Percentiles rank a stretch among this genome's conserved stretches.
Evolutionary conservation across 2,329 filamentous ascomycete species (phyloP).

Genomic region (Colletotrichum cordylinicola): DNA sequence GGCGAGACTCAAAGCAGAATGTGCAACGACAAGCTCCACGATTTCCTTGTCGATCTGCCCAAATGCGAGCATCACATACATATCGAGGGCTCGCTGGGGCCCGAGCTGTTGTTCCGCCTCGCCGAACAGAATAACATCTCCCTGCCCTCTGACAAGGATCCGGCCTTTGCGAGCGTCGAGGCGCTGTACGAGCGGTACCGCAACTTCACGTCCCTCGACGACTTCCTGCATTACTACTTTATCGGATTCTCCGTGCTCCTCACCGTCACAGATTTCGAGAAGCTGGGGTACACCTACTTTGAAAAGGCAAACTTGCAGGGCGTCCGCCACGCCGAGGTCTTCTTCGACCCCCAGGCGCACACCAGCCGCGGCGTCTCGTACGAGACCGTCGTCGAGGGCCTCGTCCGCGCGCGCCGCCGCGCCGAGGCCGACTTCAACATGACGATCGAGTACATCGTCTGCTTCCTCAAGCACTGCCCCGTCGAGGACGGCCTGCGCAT

Average conservation of each 20-base stretch:
- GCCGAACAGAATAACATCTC: slow-evolving; percentile 69
- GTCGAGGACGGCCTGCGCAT: slow-evolving; percentile 57
- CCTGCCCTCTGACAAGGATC: slow-evolving; percentile 60
- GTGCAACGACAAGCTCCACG: slow-evolving; percentile 60
- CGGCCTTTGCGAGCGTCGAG: slow-evolving; percentile 66
- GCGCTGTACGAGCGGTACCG: slow-evolving; percentile 69
- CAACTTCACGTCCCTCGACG: slow-evolving; percentile 73
- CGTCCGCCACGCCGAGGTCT: slow-evolving; percentile 77
- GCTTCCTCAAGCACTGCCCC: slow-evolving; percentile 74
- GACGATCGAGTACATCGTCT: slow-evolving; percentile 71
- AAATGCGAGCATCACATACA: slow-evolving; percentile 87
- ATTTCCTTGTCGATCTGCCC: slow-evolving; percentile 69
- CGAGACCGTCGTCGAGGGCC: slow-evolving; percentile 67
- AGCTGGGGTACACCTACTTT: slow-evolving; percentile 76
- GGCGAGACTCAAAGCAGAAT: slow-evolving; percentile 39
- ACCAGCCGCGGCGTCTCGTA: slow-evolving; percentile 67
- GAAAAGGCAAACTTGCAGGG: slow-evolving; percentile 66
- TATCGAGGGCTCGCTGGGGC: slow-evolving; percentile 77
- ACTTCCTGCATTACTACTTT: slow-evolving; percentile 83
- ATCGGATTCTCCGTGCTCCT: slow-evolving; percentile 75
- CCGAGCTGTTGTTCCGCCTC: slow-evolving; percentile 72
- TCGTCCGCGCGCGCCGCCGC: slow-evolving; percentile 62
- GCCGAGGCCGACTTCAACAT: slow-evolving; percentile 70
- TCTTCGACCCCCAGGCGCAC: slow-evolving; percentile 84
- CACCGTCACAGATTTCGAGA: slow-evolving; percentile 71